Evolutionary conservation across 495 filamentous ascomycete genomes (phyloP).

Genomic region (Filosporella fistucella): DNA sequence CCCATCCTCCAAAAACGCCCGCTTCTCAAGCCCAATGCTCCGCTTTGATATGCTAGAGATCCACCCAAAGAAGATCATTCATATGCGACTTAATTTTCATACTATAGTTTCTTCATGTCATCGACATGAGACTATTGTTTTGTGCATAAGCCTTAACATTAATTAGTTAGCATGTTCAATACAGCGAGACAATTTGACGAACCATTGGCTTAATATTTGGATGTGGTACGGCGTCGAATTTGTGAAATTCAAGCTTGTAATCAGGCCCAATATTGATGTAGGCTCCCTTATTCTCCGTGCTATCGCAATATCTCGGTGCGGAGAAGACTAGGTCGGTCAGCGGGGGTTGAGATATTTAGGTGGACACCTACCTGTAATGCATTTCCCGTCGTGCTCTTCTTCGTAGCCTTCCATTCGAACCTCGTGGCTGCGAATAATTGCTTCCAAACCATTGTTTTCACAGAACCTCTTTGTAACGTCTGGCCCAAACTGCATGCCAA

Average conservation of each 20-base stretch:
- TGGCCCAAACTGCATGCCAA: constrained; percentile 93
- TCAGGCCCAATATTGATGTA: constrained; percentile 97
- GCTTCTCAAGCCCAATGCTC: constrained; percentile 1
- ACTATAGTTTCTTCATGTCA: constrained; percentile 11
- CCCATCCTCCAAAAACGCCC: constrained; percentile 5
- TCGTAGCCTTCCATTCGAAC: constrained; percentile 98
- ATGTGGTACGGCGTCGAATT: constrained; percentile 96
- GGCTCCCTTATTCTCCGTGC: constrained; percentile 95
- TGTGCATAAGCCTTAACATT: neutral
- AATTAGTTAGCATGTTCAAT: neutral
- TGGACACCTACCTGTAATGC: constrained; percentile 71
- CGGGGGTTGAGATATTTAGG: neutral
- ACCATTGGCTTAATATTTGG: constrained; percentile 85
- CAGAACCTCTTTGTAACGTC: constrained; percentile 98
- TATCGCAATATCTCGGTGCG: constrained; percentile 95
- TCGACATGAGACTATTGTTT: constrained; percentile 12
- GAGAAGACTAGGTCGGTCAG: constrained; percentile 71
- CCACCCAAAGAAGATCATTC: constrained; percentile 23
- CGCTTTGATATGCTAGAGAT: constrained; percentile 22
- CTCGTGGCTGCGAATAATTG: constrained; percentile 95
- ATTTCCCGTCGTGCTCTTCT: constrained; percentile 92
- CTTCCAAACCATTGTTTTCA: constrained; percentile 88
- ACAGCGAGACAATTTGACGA: neutral
- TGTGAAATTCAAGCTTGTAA: constrained; percentile 82
- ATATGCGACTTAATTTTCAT: too few relatives aligned